Base-by-base conservation (phyloP, 2,329 filamentous ascomycete species). In the Epichloe brachyelytri region DNA sequence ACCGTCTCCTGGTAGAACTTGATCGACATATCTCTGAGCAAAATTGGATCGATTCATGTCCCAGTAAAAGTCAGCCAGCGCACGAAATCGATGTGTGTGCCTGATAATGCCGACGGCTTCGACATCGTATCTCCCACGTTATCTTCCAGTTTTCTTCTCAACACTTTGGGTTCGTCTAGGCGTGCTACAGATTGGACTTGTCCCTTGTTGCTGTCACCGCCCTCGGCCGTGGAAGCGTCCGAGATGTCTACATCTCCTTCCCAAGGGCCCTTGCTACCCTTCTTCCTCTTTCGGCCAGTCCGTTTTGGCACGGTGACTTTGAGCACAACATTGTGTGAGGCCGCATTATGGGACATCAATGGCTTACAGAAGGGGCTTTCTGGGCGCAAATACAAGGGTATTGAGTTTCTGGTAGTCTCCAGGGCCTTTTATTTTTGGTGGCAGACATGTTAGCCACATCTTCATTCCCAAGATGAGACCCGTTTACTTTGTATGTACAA, bases 11-110 rank as follows among this genome's bases (percentile, higher is more conserved):
- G 84, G 78, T 6, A 93, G 68, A 26, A 94, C 73, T 50, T 84
- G 79, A 3, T 89, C 75, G 49, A 79, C 76, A 52, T 96, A 81
- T 53, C 82, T 79, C 34, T 76, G 75, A 60, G 89, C 80, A 64
- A 94, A 87, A 0, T 77, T 71, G 44, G 83, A 84, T 37, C 78
- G 75, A 14, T 75, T 75, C 48, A 85, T 82, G 20, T 86, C 81
- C 67, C 84, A 91, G 60, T 94, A 88, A 61, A 94, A 94, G 66
- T 97, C 91, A 8, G 88, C 84, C 56, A 95, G 75, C 76, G 83
- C 83, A 63, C 91, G 80, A 66, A 94, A 98, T 38, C 91, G 80
- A 72, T 97, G 89, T 1, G 85, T 93, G 58, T 87, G 81, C 51
- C 82, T 79, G 54, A 96, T 78, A 19, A 81, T 68, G 7, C 88